Base-by-base conservation (phyloP, 2,329 filamentous ascomycete species). In the Fulvia fulva region DNA sequence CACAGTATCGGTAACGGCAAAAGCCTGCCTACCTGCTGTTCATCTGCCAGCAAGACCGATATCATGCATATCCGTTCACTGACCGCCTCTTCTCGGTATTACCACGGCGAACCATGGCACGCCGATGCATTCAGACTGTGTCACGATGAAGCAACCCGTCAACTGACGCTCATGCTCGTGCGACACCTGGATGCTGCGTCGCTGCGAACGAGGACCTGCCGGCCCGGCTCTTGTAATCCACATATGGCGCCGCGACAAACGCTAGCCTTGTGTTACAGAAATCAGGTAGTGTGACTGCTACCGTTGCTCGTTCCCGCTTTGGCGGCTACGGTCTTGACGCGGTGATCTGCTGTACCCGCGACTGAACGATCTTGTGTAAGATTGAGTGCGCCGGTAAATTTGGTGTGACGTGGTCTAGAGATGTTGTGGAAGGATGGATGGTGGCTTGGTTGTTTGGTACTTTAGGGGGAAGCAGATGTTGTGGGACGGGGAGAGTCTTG, bases 191-290 rank as follows among this genome's bases (percentile, higher is more conserved):
- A 51, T 50, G 46, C 25, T 32, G 28, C 4, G 12, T 9, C 28
- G 8, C 28, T 41, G 37, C 8, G 37, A 41, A 41, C 16, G 23
- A 12, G n/a, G 26, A 34, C 28, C 49, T 28, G 26, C 11, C 26
- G n/a, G 26, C 49, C 49, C 28, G 49, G 49, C 49, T 51, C 28
- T 34, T 22, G 49, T 12, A n/a, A 51, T 25, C 49, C 49, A 51
- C 49, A 14, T 16, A 22, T 2, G 37, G 1, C 14, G 14, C 37
- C 16, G 30, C 11, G 30, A 11, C 30, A 9, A 19, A 19, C 8
- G 34, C 34, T 41, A 41, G 34, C 34, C 49, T 16, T 8, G 34
- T 37, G 49, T 37, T 34, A 32, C 7, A 19, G 28, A 51, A 14
- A 41, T 3, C 14, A 16, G 8, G 37, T 41, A 41, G 37, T 19